Base-by-base conservation (phyloP, 1,284 basidiomycete genomes). In the Golubevia sp. region DNA sequence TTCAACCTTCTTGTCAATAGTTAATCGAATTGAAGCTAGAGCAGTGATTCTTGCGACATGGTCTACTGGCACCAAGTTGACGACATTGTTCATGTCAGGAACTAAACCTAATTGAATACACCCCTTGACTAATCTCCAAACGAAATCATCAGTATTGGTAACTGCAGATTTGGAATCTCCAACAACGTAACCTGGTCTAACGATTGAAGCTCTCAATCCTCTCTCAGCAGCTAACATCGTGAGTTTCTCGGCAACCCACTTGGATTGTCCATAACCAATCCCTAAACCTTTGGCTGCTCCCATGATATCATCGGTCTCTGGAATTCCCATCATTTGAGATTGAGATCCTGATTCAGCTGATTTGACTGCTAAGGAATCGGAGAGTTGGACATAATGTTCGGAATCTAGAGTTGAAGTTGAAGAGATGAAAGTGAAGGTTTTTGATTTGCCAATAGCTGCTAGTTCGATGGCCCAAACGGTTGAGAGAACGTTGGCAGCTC, bases 1-100 rank as follows among this genome's bases (percentile, higher is more conserved):
- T 23, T 23, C 11, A 3, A 26, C 3, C 11, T 52, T 11, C 11
- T 54, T 15, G 56, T 66, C 55, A 5, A 44, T 56, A 18, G 61
- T 56, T 38, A 70, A 73, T 51, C 67, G 68, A 13, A 82, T 66
- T 30, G 70, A 72, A 0, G 77, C 78, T 30, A 83, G 61, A 21
- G 92, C 86, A 2, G 90, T 90, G 76, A 92, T 91, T 2, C 90
- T 88, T 1, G 97, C 95, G 66, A 99, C 96, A 82, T 97, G 93
- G 85, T 99, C 92, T 26, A 99, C 97, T 0, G 97, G 97, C 20
- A 95, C 92, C 92, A 98, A 96, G 86, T 99, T 99, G 80, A 99
- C 88, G 2, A 92, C 91, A 85, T 99, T 99, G 87, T 97, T 94
- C 85, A 99, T 98, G 83, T 99, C 93, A 1, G 97, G 97, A 1